Base-by-base conservation (phyloP, 139 green algal species). In the Dunaliella primolecta region DNA sequence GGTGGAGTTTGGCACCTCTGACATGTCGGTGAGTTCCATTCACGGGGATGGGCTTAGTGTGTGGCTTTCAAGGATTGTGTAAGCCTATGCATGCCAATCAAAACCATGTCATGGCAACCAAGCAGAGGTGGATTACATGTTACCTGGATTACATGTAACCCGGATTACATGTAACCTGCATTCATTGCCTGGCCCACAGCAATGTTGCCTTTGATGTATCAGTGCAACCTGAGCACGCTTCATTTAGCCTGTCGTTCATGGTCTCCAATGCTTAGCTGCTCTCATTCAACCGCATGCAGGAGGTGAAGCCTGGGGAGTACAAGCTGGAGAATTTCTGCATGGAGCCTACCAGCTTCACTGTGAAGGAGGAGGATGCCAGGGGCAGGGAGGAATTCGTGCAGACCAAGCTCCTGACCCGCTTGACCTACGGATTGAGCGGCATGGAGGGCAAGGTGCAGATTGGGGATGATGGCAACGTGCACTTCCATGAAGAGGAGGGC, bases 341-440 rank as follows among this genome's bases (percentile, higher is more conserved):
- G 90, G 97, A 99, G 95, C 97, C 97, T 80, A 99, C 96, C 83
- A 94, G 89, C 38, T 96, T 98, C 93, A 96, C 90, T 11, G 95
- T 98, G 29, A 98, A 98, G 94, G 87, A 91, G 87, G 87, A 91
- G 78, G 81, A 55, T 11, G 78, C 88, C 81, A 96, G 96, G 89
- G 91, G 92, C 38, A 90, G 95, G 35, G 95, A 98, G 83, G 95
- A 99, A 82, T 99, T 99, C 83, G 94, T 97, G 20, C 92, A 96
- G 86, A 99, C 97, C 80, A 98, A 98, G 94, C 94, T 99, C 29
- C 98, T 99, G 94, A 99, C 97, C 34, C 93, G 97, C 70, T 89
- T 99, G 77, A 99, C 97, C 83, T 99, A 99, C 96, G 99, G 97
- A 34, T 92, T 99, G 88, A 96, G 98, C 84, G 93, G 94, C 88